Evolutionary conservation across 163 green algal genomes (phyloP), one percentile per base, ranked within the genome.

Genomic region (Chlorella variabilis): DNA sequence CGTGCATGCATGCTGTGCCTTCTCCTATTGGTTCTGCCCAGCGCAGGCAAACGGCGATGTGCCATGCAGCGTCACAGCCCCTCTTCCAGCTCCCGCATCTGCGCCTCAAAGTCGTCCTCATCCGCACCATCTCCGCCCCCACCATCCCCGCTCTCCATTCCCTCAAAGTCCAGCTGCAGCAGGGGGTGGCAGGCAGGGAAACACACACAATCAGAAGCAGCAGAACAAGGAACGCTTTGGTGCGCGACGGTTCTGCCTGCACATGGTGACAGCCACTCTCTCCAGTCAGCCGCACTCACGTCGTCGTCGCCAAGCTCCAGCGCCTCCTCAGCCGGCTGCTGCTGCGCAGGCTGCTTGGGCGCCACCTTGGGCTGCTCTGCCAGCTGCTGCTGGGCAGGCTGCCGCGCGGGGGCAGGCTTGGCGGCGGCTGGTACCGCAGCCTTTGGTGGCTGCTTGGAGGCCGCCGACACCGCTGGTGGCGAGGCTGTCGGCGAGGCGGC

Each of bases 81-180:
- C n/a, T 86, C 84, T 45, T 88, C 79, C n/a, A 88, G 74, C 15
- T 74, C 79, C 51, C 84, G 63, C 84, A 88, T 88, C 71, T 88
- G 78, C 61, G 84, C 84, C 65, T 88, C 84, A 75, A 88, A 88
- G 58, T 88, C 84, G 45, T 86, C 84, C 56, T 78, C 41, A 21
- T 83, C 78, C 1, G 11, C 68, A 31, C 34, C 78, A 4, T 34
- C 78, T 2, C 9, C 76, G 7, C 62, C 61, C 4, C 31, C 74
- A 48, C 15, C 73, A 20, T 54, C 56, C 3, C 27, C 56, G 27
- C n/a, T 38, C 11, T 80, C 73, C 73, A 80, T 23, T 11, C 54
- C 73, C 27, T 80, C 73, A 59, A 80, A 70, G n/a, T 80, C 73
- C 3, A 77, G 48, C 62, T 80, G 66, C 78, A 79, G 78, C 3